phyloP scores from a whole-genome alignment of 352 stramenopile genomes.

The Globisporangium iwayamae region DNA sequence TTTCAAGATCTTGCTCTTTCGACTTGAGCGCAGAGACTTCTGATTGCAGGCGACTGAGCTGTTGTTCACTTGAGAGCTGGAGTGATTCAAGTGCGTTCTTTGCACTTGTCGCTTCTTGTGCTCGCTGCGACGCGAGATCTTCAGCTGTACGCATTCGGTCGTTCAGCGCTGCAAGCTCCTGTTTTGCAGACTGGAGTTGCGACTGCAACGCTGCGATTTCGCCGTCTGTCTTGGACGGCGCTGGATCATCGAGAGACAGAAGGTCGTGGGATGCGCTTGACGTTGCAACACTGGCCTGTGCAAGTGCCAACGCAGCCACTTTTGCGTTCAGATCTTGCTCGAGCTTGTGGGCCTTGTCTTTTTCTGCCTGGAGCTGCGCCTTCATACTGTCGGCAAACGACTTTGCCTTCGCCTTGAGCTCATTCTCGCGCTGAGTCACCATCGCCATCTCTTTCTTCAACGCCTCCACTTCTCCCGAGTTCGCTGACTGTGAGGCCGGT shows the following conservation, averaged over 20 bases:
- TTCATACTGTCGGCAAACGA: conserved; percentile 68
- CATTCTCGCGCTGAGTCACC: conserved; percentile 45
- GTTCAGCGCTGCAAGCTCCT: conserved; percentile 28
- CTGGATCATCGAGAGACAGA: conserved; percentile 16
- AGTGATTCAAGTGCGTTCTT: conserved; percentile 34
- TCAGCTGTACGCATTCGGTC: conserved; percentile 35
- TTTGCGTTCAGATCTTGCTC: conserved; percentile 55
- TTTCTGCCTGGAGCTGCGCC: conserved; percentile 54
- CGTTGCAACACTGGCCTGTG: conserved; percentile 17
- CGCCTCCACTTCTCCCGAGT: conserved; percentile 27
- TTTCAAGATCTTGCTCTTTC: conserved; percentile 34
- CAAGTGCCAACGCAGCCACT: conserved; percentile 24
- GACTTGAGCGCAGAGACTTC: conserved; percentile 35
- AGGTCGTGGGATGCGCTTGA: conserved; percentile 16
- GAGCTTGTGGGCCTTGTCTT: conserved; percentile 42
- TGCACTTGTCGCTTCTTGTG: conserved; percentile 22
- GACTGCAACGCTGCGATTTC: conserved; percentile 38
- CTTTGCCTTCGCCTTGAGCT: conserved; percentile 69
- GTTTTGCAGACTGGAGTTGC: conserved; percentile 29
- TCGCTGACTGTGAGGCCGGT: background rate
- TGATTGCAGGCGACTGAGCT: conserved; percentile 31
- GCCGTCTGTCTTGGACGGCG: conserved; percentile 19
- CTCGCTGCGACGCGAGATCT: conserved; percentile 26
- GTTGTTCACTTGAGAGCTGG: conserved; percentile 32
- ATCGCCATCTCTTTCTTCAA: conserved; percentile 45